Conservation (phyloP, 164 flowering plant genomes). For the Buxus sempervirens region DNA sequence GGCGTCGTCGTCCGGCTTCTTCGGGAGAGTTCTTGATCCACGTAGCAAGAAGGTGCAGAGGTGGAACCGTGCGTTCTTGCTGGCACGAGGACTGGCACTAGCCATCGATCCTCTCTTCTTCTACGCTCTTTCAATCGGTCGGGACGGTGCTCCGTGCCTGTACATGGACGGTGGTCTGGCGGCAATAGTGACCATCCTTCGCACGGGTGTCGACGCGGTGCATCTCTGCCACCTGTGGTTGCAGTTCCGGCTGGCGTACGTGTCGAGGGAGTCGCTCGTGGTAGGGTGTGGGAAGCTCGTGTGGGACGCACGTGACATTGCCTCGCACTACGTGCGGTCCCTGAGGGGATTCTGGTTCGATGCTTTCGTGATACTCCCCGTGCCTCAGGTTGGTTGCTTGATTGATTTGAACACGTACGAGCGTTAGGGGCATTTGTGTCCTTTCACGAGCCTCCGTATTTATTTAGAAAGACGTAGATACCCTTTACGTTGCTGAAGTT, state of each 20-base stretch:
- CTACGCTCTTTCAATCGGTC: constrained; percentile 74
- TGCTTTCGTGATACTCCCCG: constrained; percentile 77
- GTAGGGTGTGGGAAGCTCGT: constrained; percentile 95
- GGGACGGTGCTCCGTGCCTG: constrained; percentile 66
- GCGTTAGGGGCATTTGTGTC: no score
- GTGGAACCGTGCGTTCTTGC: constrained; percentile 67
- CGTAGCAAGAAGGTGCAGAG: constrained; percentile 63
- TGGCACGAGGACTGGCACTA: constrained; percentile 74
- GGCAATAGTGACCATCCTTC: constrained; percentile 57
- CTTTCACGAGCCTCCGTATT: no score
- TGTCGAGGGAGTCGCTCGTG: constrained; percentile 82
- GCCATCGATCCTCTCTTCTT: constrained; percentile 91
- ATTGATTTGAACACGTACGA: no score
- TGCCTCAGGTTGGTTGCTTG: no score
- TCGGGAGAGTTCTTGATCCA: constrained; percentile 69
- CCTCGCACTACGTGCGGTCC: constrained; percentile 67
- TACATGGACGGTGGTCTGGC: constrained; percentile 83
- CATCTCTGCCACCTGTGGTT: constrained; percentile 78
- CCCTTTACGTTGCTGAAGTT: no score
- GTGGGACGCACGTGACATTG: constrained; percentile 84
- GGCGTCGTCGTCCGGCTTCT: constrained; percentile 27
- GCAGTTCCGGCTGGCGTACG: constrained; percentile 82
- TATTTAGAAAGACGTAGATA: no score
- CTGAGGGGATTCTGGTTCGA: constrained; percentile 92
- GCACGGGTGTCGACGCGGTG: constrained; percentile 72